Evolutionary conservation across 805 yeast species (phyloP).

Genomic region (Candida tibetensis): DNA sequence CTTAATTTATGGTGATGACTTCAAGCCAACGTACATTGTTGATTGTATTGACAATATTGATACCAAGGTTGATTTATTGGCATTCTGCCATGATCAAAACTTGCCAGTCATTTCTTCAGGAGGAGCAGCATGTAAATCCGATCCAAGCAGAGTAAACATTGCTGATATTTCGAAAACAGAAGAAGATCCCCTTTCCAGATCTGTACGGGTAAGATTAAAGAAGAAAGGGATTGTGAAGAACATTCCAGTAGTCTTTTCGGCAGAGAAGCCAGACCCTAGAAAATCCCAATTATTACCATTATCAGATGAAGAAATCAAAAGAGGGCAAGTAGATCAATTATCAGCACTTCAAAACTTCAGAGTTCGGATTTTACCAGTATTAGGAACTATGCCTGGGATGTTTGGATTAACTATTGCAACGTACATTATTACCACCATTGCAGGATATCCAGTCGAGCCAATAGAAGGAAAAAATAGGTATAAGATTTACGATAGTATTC

Average conservation of each 20-base stretch:
- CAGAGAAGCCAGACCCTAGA: slow-evolving; percentile 95
- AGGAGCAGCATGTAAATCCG: slow-evolving; percentile 97
- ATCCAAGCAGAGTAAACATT: slow-evolving; percentile 85
- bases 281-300: slow-evolving; percentile 87
- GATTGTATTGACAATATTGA: slow-evolving; percentile 97
- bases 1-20: slow-evolving; percentile 47
- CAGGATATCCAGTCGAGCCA: slow-evolving; percentile 90
- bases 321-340: slow-evolving; percentile 83
- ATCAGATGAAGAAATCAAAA: slow-evolving; percentile 73
- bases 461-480: slow-evolving; percentile 85
- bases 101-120: slow-evolving; percentile 83
- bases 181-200: slow-evolving; percentile 89
- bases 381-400: slow-evolving; percentile 96
- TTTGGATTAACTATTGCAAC: slow-evolving; percentile 92
- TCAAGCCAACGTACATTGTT: slow-evolving; percentile 71
- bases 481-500: slow-evolving; percentile 79
- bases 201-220: slow-evolving; percentile 81
- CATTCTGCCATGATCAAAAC: slow-evolving; percentile 59
- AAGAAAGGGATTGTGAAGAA: slow-evolving; percentile 71
- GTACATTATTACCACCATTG: slow-evolving; percentile 68
- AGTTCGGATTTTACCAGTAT: slow-evolving; percentile 90
- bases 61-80: slow-evolving; percentile 88
- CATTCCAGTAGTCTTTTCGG: slow-evolving; percentile 85
- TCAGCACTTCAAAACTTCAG: slow-evolving; percentile 87
- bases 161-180: slow-evolving; percentile 87